Evolutionary conservation across 2,329 filamentous ascomycete species (phyloP).

Genomic region (Cladosporium phlei): DNA sequence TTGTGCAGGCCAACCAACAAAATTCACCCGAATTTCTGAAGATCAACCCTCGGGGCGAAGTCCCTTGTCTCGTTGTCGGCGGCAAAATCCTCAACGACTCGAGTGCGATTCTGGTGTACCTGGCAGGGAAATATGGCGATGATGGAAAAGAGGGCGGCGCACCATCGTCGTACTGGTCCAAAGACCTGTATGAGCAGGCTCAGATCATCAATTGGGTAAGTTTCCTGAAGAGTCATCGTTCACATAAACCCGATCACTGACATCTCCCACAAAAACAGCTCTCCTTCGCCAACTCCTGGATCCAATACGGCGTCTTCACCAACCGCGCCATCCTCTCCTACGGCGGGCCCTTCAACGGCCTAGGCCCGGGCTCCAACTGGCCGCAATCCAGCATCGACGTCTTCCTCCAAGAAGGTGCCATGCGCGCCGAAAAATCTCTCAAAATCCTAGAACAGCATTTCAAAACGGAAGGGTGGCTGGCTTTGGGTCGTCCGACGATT

Average conservation of each 20-base stretch:
- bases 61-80: conserved; percentile 14
- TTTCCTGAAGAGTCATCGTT: not conserved
- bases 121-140: not conserved
- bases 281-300: not conserved
- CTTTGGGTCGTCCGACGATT: conserved; percentile 12
- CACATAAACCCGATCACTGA: too few species aligned
- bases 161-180: conserved; percentile 14
- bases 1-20: conserved; percentile 11
- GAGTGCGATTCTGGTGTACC: conserved; percentile 11
- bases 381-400: conserved; percentile 55
- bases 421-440: conserved; percentile 17
- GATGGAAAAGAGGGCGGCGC: not conserved
- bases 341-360: conserved; percentile 18
- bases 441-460: conserved; percentile 13
- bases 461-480: not conserved
- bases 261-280: too few species aligned
- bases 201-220: conserved; percentile 13
- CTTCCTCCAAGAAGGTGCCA: conserved; percentile 24
- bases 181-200: conserved; percentile 13
- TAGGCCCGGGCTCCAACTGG: conserved; percentile 46
- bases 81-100: conserved; percentile 14
- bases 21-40: conserved; percentile 13
- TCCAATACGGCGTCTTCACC: conserved; percentile 16
- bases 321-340: conserved; percentile 21
- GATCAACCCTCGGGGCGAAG: conserved; percentile 15